These are phyloP conservation scores for Yamadazyma triangularis DNA, from an alignment of 1,139 yeast species.

Conservation along the genomic window DNA sequence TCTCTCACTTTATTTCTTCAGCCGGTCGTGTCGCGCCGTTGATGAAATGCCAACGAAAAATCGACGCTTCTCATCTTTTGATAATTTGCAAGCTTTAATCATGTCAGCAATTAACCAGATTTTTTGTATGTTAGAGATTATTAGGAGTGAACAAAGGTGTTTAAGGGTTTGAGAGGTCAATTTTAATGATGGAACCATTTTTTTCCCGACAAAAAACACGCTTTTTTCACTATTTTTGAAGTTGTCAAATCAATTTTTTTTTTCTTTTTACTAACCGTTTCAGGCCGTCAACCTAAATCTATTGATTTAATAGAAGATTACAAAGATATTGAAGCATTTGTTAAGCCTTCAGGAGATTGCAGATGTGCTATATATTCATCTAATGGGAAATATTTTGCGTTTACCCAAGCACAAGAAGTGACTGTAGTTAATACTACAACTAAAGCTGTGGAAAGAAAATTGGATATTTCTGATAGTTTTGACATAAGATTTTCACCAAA, in stretches of 20 bases:
- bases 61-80: slow-evolving; percentile 1
- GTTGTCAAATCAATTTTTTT: no score
- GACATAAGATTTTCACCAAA: slow-evolving; percentile 85
- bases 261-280: no score
- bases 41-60: no score
- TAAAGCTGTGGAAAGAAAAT: slow-evolving; percentile 27
- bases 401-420: slow-evolving; percentile 53
- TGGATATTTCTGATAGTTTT: slow-evolving; percentile 60
- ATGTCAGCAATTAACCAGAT: slow-evolving; percentile 17
- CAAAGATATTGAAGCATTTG: slow-evolving; percentile 27
- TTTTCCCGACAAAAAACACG: no score
- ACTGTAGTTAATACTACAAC: slow-evolving; percentile 44
- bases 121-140: slow-evolving; percentile 38
- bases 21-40: no score
- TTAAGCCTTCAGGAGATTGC: slow-evolving; percentile 38
- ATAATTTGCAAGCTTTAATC: not conserved
- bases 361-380: slow-evolving; percentile 47
- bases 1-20: no score
- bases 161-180: no score
- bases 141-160: no score
- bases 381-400: slow-evolving; percentile 54
- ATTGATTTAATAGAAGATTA: slow-evolving; percentile 57
- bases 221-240: no score
- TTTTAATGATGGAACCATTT: no score
- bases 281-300: slow-evolving; percentile 60